Conservation (phyloP, 768 basidiomycete genomes). For the Neoboletus magnificus region DNA sequence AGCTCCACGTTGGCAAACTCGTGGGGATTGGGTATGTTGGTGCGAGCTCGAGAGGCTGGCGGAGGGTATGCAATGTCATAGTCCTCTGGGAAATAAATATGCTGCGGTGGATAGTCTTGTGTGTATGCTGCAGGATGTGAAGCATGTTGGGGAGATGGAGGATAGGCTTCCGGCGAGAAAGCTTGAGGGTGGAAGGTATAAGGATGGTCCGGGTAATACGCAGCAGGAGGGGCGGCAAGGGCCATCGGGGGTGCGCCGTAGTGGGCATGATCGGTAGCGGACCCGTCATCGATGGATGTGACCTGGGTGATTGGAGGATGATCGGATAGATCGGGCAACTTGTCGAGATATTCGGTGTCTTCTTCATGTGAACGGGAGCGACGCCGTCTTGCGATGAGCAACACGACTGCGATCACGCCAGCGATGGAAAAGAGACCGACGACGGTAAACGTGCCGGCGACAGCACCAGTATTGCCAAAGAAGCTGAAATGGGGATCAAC, state of each 20-base stretch:
- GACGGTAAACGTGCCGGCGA: slow-evolving; percentile 44
- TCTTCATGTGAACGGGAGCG: slow-evolving; percentile 23
- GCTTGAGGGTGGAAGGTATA: slow-evolving; percentile 11
- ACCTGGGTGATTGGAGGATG: slow-evolving; percentile 11
- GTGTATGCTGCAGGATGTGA: neutral
- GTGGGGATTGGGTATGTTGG: slow-evolving; percentile 19
- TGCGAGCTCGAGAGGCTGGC: neutral
- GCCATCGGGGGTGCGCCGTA: slow-evolving; percentile 19
- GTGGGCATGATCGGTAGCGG: slow-evolving; percentile 23
- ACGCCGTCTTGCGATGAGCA: slow-evolving; percentile 33
- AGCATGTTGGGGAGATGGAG: neutral
- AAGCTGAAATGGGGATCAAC: slow-evolving; percentile 33
- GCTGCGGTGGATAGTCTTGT: slow-evolving; percentile 20
- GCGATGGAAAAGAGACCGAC: slow-evolving; percentile 37
- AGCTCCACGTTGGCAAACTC: slow-evolving; percentile 2
- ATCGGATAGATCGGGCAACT: slow-evolving; percentile 3
- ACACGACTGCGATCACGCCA: slow-evolving; percentile 26
- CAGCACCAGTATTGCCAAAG: slow-evolving; percentile 44
- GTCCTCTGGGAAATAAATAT: slow-evolving; percentile 22
- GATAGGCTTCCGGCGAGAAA: slow-evolving; percentile 6
- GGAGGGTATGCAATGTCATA: slow-evolving; percentile 30
- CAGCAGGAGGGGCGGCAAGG: slow-evolving; percentile 11
- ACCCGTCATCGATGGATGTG: slow-evolving; percentile 13
- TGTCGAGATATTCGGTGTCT: slow-evolving; percentile 30
- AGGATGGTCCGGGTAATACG: slow-evolving; percentile 25